Evolutionary conservation across 1,284 basidiomycete genomes (phyloP), one percentile per base, ranked within the genome.

Genomic region (Cutaneotrichosporon cyanovorans): DNA sequence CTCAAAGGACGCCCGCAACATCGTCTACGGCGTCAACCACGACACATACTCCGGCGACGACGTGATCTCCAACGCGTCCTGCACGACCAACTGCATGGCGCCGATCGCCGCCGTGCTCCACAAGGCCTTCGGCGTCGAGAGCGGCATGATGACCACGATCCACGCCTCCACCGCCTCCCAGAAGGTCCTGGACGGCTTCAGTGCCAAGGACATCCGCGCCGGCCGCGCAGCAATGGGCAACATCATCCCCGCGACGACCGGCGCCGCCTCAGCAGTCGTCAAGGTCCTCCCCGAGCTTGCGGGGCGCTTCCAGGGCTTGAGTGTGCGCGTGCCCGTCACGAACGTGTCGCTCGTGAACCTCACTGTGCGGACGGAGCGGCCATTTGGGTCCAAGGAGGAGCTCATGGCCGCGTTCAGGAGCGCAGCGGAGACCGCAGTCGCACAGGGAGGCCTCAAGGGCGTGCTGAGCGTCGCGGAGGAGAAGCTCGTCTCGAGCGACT

Each of bases 71-170:
- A 74, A 74, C 57, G 72, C 72, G 0, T 64, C 60, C 30, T 74
- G 72, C 55, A 74, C 72, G 60, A 74, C 72, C 39, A 73, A 74
- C 57, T 74, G 72, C 53, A 58, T 74, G 9, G 71, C 72, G 0
- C 71, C 72, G 1, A 55, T 74, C 31, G 72, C 72, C 8, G 57
- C 63, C 15, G 67, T 73, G 2, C 56, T 74, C 15, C 54, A 72
- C 42, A 36, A 58, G 9, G 48, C 63, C 1, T 74, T 71, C 35
- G 72, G 72, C 10, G 68, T 74, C 51, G 65, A 71, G 50, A 61
- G 55, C 12, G 71, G 71, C 8, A 73, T 73, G 70, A 69, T 74
- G 66, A 73, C 72, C 9, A 73, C 72, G n/a, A 61, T 71, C 19
- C 72, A 74, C 57, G 72, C 72, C 12, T 66, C 63, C 34, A 74